Evolutionary conservation across 768 basidiomycete genomes (phyloP).

Genomic region (Erythrobasidium yunnanense): DNA sequence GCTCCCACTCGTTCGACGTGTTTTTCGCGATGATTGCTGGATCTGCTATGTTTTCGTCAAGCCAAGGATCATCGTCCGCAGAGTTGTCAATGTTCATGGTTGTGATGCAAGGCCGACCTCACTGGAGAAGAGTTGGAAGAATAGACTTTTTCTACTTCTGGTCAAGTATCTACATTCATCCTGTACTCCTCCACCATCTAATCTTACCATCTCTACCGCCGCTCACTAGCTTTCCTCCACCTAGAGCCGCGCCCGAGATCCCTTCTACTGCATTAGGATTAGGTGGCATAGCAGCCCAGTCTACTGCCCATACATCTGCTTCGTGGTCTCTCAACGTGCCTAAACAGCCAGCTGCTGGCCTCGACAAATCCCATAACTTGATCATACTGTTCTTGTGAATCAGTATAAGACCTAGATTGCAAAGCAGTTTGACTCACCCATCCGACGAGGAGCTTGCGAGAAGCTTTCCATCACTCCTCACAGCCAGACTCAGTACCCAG

Average conservation of each 20-base stretch:
- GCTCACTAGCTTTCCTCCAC: constrained; percentile 19
- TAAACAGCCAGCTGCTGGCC: neutral
- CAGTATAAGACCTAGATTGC: neutral
- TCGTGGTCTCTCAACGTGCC: constrained; percentile 22
- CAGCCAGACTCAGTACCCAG: constrained; percentile 1
- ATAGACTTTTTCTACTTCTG: neutral
- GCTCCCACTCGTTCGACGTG: constrained; percentile 5
- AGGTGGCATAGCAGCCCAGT: constrained; percentile 22
- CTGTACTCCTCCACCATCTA: constrained; percentile 23
- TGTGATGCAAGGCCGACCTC: neutral
- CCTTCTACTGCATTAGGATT: neutral
- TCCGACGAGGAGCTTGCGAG: constrained; percentile 23
- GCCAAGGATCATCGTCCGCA: constrained; percentile 24
- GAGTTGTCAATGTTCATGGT: neutral
- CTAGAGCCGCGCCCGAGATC: constrained; percentile 1
- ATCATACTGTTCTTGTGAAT: neutral
- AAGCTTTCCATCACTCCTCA: constrained; percentile 6
- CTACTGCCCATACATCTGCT: constrained; percentile 19
- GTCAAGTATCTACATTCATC: neutral
- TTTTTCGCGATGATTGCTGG: neutral
- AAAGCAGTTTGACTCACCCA: neutral
- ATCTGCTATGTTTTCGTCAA: constrained; percentile 8
- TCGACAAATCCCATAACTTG: constrained; percentile 6
- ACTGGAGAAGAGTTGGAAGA: neutral
- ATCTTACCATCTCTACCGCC: constrained; percentile 21